These are phyloP conservation scores for Naganishia onofrii DNA, from an alignment of 768 basidiomycete genomes.

Conservation along the genomic window DNA sequence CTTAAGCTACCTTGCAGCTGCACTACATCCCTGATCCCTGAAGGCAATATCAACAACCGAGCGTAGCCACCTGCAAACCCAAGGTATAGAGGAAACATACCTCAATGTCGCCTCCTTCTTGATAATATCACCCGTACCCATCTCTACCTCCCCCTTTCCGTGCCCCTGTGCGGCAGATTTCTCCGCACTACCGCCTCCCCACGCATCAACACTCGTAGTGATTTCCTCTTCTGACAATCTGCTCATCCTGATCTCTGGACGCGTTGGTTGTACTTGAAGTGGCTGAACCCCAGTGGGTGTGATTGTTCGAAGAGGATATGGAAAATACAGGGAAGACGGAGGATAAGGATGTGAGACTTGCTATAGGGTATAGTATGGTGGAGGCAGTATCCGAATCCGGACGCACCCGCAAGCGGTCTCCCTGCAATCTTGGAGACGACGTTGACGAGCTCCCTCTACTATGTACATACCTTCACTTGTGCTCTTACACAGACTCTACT, in stretches of 20 bases:
- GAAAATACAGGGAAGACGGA: no score
- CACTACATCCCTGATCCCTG: background rate
- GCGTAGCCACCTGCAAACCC: background rate
- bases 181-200: background rate
- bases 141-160: background rate
- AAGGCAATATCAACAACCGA: background rate
- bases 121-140: constrained; percentile 7
- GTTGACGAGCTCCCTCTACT: no score
- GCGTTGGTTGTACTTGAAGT: background rate
- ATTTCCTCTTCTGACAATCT: background rate
- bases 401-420: no score
- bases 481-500: no score
- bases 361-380: no score
- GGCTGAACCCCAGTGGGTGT: no score
- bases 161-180: background rate
- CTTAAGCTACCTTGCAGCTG: background rate
- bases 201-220: background rate
- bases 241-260: background rate
- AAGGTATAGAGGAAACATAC: background rate
- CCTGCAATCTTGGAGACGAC: no score
- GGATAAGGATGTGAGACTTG: no score
- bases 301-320: no score
- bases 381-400: no score
- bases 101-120: constrained; percentile 14
- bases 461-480: no score